Percentiles rank a stretch among this genome's conserved stretches.
These are phyloP conservation scores for Diplodia intermedia DNA, from an alignment of 2,329 filamentous ascomycete genomes.

Conservation along the genomic window DNA sequence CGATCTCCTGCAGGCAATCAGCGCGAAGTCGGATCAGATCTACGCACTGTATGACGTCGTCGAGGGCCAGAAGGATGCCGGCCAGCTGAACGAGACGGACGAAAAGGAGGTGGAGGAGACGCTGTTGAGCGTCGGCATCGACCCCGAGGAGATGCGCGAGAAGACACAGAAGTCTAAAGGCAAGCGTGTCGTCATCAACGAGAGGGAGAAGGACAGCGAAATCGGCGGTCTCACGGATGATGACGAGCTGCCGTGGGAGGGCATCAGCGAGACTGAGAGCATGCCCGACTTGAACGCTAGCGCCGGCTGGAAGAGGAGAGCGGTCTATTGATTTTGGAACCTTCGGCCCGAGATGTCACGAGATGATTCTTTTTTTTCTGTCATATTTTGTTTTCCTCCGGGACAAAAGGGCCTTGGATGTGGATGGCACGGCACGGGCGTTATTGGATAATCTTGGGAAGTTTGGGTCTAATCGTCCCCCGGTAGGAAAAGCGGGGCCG, in stretches of 20 bases:
- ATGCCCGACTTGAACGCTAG: constrained; percentile 23
- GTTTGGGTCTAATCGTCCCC: neutral
- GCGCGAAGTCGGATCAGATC: constrained; percentile 78
- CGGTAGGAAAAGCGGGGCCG: neutral
- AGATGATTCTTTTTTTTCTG: neutral
- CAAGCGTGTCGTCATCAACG: constrained; percentile 49
- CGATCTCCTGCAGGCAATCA: constrained; percentile 66
- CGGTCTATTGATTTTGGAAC: constrained; percentile 1
- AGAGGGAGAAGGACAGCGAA: constrained; percentile 42
- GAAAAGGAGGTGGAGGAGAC: constrained; percentile 53
- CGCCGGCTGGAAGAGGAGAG: constrained; percentile 15
- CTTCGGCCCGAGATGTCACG: neutral
- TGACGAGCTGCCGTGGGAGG: constrained; percentile 50
- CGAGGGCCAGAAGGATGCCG: constrained; percentile 75
- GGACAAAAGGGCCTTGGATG: neutral
- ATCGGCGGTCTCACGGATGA: constrained; percentile 43
- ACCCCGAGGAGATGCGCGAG: constrained; percentile 45
- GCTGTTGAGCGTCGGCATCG: constrained; percentile 50
- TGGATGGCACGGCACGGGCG: constrained; percentile 1
- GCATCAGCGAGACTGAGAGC: constrained; percentile 43
- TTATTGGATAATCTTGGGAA: constrained; percentile 13
- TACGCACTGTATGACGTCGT: constrained; percentile 85
- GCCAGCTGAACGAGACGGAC: constrained; percentile 68
- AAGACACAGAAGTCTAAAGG: constrained; percentile 36
- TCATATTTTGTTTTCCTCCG: neutral